Conservation (phyloP, 306 rosid genomes). For the Trichosanthes truncata region DNA sequence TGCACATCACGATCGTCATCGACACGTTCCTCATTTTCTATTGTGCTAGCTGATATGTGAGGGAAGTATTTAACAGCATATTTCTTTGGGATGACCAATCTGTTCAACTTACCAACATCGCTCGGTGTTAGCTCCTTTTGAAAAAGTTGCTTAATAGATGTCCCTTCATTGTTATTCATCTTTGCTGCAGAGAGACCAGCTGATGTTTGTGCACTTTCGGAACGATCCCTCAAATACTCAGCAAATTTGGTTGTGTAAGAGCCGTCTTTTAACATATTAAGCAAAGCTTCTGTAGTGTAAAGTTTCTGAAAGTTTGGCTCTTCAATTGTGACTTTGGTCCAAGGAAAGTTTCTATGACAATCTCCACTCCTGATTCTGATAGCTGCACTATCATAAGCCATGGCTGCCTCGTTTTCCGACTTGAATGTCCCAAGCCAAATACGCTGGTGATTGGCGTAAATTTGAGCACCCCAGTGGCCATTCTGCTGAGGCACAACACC, state of each 20-base stretch:
- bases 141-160: conserved; percentile 45
- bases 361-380: conserved; percentile 62
- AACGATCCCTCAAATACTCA: conserved; percentile 24
- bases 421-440: conserved; percentile 93
- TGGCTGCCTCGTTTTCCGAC: conserved; percentile 58
- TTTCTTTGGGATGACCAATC: conserved; percentile 74
- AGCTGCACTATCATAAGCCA: conserved; percentile 79
- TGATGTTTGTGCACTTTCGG: background rate
- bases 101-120: conserved; percentile 80
- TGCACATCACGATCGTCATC: conserved; percentile 19
- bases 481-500: conserved; percentile 77
- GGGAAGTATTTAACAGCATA: conserved; percentile 70
- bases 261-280: conserved; percentile 70
- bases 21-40: background rate
- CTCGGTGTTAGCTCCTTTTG: conserved; percentile 81
- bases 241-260: conserved; percentile 50
- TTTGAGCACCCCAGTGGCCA: conserved; percentile 92
- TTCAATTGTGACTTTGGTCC: conserved; percentile 47
- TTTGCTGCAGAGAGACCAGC: conserved; percentile 6
- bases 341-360: conserved; percentile 56
- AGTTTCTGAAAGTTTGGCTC: conserved; percentile 61
- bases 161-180: conserved; percentile 17
- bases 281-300: conserved; percentile 30
- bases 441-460: conserved; percentile 74
- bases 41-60: background rate